Conservation (phyloP, 306 rosid species). For the Inga laurina region DNA sequence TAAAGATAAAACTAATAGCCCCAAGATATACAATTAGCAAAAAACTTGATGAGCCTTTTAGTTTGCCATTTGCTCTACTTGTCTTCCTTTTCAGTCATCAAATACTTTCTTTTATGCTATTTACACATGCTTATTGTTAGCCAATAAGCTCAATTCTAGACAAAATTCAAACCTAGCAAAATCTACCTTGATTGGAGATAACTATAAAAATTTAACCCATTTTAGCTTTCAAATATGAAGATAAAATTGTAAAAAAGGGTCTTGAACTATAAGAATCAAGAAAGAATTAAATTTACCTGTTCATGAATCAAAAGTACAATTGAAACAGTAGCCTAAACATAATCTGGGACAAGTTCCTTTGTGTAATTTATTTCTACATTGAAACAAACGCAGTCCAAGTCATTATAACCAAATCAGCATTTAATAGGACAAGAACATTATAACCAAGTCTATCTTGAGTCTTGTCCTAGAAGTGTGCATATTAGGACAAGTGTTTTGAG, state of each 20-base stretch:
- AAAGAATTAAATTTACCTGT: constrained; percentile 51
- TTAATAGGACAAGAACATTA: no score
- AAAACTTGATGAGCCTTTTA: background rate
- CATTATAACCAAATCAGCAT: no score
- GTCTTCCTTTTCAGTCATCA: background rate
- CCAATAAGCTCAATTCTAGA: background rate
- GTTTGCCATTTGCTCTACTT: background rate
- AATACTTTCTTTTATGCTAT: background rate
- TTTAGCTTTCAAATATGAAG: background rate
- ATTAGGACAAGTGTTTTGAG: no score
- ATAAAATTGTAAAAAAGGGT: background rate
- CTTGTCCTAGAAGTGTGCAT: no score
- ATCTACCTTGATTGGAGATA: background rate
- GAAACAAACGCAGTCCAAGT: constrained; percentile 24
- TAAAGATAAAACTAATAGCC: background rate
- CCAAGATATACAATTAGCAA: background rate
- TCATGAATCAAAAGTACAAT: constrained; percentile 73
- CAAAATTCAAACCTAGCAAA: background rate
- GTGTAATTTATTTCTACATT: constrained; percentile 76
- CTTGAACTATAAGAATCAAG: background rate
- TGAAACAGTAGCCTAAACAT: constrained; percentile 79
- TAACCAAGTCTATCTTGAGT: no score
- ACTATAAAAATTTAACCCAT: background rate
- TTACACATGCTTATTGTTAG: background rate
- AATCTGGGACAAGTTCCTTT: constrained; percentile 85